Conservation (phyloP, 2,329 filamentous ascomycete species). For the Penicillium sp. region DNA sequence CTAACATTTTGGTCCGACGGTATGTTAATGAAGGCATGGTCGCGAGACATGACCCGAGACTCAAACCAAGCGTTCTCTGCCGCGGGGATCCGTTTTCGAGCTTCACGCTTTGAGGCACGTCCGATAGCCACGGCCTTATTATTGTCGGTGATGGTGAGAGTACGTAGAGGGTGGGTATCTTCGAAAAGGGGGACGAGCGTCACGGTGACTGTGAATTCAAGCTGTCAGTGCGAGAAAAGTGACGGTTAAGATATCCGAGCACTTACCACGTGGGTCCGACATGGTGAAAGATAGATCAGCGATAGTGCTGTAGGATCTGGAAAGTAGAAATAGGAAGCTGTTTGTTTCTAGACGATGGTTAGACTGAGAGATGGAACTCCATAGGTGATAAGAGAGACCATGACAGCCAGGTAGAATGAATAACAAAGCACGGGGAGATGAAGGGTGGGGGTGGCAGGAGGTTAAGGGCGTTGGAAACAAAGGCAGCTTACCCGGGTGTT, state of each 20-base stretch:
- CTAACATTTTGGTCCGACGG: conserved; percentile 28
- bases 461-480: not conserved
- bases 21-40: conserved; percentile 42
- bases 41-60: conserved; percentile 48
- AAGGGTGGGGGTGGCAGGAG: not conserved
- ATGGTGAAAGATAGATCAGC: conserved; percentile 12
- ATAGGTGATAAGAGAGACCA: not conserved
- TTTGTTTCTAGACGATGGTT: not conserved
- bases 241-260: not conserved
- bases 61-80: conserved; percentile 46
- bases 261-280: conserved; percentile 26
- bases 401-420: not conserved
- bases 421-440: not conserved
- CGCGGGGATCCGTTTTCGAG: conserved; percentile 35
- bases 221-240: not conserved
- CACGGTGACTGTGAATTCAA: conserved; percentile 31
- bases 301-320: not conserved
- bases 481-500: conserved; percentile 6
- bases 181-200: conserved; percentile 29
- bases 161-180: conserved; percentile 23
- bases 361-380: not conserved
- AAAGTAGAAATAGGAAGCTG: not conserved
- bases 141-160: conserved; percentile 31
- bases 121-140: conserved; percentile 37
- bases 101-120: conserved; percentile 41